Base-by-base conservation (phyloP, 2,329 filamentous ascomycete genomes). In the Fusarium luffae region DNA sequence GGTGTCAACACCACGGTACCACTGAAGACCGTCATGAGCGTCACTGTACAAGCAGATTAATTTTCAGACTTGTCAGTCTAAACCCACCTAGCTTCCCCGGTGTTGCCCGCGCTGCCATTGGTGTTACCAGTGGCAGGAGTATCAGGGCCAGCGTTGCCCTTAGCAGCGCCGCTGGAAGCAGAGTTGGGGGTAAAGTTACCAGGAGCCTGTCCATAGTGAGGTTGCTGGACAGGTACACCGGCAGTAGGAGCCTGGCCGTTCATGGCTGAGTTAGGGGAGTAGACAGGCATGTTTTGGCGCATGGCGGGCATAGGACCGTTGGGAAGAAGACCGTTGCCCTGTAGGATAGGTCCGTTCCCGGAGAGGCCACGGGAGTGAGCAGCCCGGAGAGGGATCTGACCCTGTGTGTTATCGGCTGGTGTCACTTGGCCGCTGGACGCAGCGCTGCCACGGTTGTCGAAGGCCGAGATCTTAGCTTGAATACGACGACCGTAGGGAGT, bases 401-500 rank as follows among this genome's bases (percentile, higher is more conserved):
- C 85, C 63, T 85, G 82, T 1, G 84, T 84, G 43, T 83, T 76
- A 63, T 89, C 87, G 16, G 84, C 79, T 3, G 86, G 84, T 18
- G 85, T 86, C 13, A 79, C 79, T 72, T 88, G 85, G 25, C 84
- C 85, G 54, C 82, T 86, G 32, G 77, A 79, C n/a, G 77, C 73
- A 59, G 80, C 79, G 56, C 77, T 80, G 60, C 79, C 81, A 52
- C 82, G 82, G 63, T 79, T 83, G 69, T 90, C 89, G 66, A 85
- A 86, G 27, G 86, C 83, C 70, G 89, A 84, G 60, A 99, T 92
- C 85, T 98, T 98, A 78, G 92, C 92, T 77, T 93, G 91, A 75
- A 98, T 97, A 67, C 96, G 93, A 72, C 96, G 94, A 55, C 96
- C 96, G 78, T 98, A 96, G 6, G 96, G 95, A 43, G 94, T 98